Percentiles rank a stretch among this genome's conserved stretches.
Conservation (phyloP, 2,329 filamentous ascomycete species). For the Aspergillus felis region DNA sequence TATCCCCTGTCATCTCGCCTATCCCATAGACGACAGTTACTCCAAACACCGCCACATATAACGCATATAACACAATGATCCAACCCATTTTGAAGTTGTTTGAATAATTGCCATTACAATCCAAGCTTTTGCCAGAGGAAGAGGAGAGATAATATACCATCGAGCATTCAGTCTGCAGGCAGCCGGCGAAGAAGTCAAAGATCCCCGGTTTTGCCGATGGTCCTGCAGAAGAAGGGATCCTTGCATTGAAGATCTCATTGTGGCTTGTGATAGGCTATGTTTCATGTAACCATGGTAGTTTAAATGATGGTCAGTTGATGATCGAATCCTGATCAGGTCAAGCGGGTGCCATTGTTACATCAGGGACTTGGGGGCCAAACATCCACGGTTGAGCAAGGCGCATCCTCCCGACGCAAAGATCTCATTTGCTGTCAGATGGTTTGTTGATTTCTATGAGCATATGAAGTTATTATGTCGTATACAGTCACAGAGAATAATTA, state of each 20-base stretch:
- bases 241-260: neutral
- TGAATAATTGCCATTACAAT: too few relatives aligned
- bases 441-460: neutral
- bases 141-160: neutral
- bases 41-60: neutral
- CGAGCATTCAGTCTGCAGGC: neutral
- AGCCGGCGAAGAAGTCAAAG: neutral
- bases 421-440: neutral
- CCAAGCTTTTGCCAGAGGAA: neutral
- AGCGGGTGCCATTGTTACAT: neutral
- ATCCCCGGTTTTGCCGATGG: neutral
- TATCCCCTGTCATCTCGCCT: slow-evolving; percentile 17
- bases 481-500: too few relatives aligned
- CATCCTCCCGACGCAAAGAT: neutral
- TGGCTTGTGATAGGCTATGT: neutral
- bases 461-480: too few relatives aligned
- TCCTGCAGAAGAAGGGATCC: neutral
- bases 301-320: neutral
- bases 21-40: slow-evolving; percentile 17
- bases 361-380: neutral
- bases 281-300: neutral
- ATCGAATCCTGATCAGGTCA: neutral
- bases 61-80: too few relatives aligned
- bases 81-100: too few relatives aligned
- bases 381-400: neutral